phyloP scores from a whole-genome alignment of 2,329 filamentous ascomycete species.

The Phyllosticta paracitricarpa region DNA sequence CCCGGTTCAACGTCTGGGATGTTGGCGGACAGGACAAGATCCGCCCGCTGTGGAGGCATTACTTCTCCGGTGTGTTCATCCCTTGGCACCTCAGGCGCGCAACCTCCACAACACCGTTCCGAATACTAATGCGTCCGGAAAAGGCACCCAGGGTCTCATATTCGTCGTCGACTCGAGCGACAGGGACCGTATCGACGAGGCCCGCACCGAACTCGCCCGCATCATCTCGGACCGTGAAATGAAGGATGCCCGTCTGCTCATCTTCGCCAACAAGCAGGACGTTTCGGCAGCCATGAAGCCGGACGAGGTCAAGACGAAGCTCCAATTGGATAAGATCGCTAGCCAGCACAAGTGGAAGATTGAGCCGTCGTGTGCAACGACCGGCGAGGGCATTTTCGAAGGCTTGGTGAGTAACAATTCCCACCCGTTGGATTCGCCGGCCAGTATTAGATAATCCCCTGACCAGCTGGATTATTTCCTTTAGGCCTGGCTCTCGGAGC shows the following conservation, averaged over 20 bases:
- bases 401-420: constrained; percentile 29
- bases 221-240: constrained; percentile 99
- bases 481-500: constrained; percentile 10
- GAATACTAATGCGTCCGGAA: neutral
- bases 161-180: constrained; percentile 99
- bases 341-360: constrained; percentile 45
- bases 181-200: constrained; percentile 95
- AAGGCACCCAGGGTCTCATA: constrained; percentile 93
- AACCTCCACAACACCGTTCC: neutral
- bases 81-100: neutral
- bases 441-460: neutral
- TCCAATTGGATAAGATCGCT: constrained; percentile 40
- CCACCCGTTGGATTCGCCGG: neutral
- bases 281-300: constrained; percentile 49
- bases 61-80: constrained; percentile 64
- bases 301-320: constrained; percentile 39
- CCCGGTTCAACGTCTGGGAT: constrained; percentile 99
- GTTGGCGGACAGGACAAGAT: constrained; percentile 99
- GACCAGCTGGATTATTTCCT: neutral
- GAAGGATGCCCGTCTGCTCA: constrained; percentile 88
- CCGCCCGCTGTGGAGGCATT: constrained; percentile 97
- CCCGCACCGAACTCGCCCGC: constrained; percentile 88
- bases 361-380: constrained; percentile 44
- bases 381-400: constrained; percentile 44
- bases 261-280: constrained; percentile 99